phyloP scores from a whole-genome alignment of 2,329 filamentous ascomycete genomes.

The Cryoendolithus antarcticus region DNA sequence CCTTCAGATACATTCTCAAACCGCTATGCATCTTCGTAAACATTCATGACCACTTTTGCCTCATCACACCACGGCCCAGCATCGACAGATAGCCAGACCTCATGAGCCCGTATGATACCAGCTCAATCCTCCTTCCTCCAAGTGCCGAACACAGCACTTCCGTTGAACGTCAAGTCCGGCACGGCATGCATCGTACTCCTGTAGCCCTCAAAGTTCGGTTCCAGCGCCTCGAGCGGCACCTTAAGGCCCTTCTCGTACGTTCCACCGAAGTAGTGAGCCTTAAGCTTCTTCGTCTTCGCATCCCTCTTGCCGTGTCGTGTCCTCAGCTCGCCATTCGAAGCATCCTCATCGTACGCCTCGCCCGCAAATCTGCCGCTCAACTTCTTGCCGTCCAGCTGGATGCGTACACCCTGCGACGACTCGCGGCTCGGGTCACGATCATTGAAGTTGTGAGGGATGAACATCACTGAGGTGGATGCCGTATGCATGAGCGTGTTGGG shows the following conservation, averaged over 20 bases:
- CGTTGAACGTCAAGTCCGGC: constrained; percentile 15
- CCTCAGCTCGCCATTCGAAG: constrained; percentile 8
- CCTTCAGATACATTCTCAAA: too few relatives aligned
- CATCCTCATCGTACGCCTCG: constrained; percentile 1
- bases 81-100: too few relatives aligned
- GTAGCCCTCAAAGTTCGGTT: constrained; percentile 16
- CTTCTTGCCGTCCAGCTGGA: constrained; percentile 16
- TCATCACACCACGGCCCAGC: too few relatives aligned
- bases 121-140: too few relatives aligned
- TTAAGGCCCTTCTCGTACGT: constrained; percentile 16
- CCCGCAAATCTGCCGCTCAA: constrained; percentile 15
- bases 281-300: constrained; percentile 10
- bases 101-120: too few relatives aligned
- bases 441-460: constrained; percentile 1
- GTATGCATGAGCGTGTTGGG: constrained; percentile 10
- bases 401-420: constrained; percentile 15
- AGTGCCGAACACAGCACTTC: constrained; percentile 7
- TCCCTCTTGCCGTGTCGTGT: constrained; percentile 8
- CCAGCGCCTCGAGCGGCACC: constrained; percentile 14
- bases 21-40: too few relatives aligned
- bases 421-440: constrained; percentile 2
- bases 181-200: constrained; percentile 11
- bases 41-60: too few relatives aligned
- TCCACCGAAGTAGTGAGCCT: constrained; percentile 16
- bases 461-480: neutral